Conservation (phyloP, 768 basidiomycete genomes). For the Tricholoma sp. region DNA sequence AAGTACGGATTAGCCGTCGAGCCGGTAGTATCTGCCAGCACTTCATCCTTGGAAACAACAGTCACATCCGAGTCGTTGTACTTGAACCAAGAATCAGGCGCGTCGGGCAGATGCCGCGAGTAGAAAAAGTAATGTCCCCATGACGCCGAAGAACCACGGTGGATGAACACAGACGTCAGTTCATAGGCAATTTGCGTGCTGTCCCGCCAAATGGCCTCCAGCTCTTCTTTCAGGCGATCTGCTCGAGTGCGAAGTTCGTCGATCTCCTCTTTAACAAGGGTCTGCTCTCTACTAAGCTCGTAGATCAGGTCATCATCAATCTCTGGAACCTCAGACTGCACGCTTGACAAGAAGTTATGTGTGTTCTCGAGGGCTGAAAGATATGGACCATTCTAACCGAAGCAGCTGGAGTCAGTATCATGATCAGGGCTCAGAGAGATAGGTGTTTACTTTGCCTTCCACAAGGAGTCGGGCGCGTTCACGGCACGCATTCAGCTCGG, state of each 20-base stretch:
- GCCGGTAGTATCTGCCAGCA: constrained; percentile 87
- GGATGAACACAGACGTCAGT: constrained; percentile 91
- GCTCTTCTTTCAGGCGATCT: constrained; percentile 52
- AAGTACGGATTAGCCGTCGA: constrained; percentile 88
- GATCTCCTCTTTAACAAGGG: constrained; percentile 49
- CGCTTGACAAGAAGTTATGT: constrained; percentile 48
- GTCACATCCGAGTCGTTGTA: constrained; percentile 91
- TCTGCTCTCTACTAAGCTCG: constrained; percentile 50
- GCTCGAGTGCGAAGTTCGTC: constrained; percentile 47
- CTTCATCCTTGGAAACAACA: constrained; percentile 72
- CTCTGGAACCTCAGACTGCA: constrained; percentile 40
- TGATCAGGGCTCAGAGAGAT: background rate
- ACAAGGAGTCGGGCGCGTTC: constrained; percentile 65
- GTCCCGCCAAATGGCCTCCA: constrained; percentile 74
- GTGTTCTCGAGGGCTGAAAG: constrained; percentile 51
- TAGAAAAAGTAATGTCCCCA: constrained; percentile 98
- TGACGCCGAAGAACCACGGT: constrained; percentile 82
- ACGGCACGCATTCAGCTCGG: constrained; percentile 56
- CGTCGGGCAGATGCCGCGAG: constrained; percentile 76
- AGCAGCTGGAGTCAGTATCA: background rate
- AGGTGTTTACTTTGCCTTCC: constrained; percentile 58
- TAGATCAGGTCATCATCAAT: constrained; percentile 55
- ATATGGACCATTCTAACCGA: constrained; percentile 54
- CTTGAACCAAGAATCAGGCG: constrained; percentile 89
- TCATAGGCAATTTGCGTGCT: constrained; percentile 72